A percentile compares a stretch with the other conserved stretches of the same genome.
phyloP scores from a whole-genome alignment of 805 yeast genomes.

The Isabelozyma gotoi region DNA sequence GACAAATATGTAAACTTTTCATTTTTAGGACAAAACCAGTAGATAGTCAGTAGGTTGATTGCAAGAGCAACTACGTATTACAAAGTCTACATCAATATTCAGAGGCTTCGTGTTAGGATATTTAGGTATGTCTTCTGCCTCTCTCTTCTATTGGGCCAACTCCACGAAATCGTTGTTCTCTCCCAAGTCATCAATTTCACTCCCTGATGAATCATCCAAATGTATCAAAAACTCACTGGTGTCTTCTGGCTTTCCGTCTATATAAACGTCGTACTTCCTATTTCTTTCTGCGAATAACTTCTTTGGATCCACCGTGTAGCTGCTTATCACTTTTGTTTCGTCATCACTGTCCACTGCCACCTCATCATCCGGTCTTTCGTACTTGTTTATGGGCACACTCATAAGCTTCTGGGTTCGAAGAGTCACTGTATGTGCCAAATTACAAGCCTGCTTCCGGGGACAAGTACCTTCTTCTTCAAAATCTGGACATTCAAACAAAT shows the following conservation, averaged over 20 bases:
- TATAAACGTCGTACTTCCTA: slow-evolving; percentile 23
- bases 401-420: slow-evolving; percentile 25
- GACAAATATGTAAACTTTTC: too few species aligned
- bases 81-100: background rate
- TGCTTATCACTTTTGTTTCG: slow-evolving; percentile 18
- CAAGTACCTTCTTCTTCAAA: slow-evolving; percentile 62
- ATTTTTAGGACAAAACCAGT: too few species aligned
- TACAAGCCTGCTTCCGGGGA: slow-evolving; percentile 50
- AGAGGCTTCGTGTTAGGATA: background rate
- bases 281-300: slow-evolving; percentile 15
- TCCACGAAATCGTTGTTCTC: slow-evolving; percentile 23
- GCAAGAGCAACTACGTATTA: background rate
- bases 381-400: slow-evolving; percentile 12
- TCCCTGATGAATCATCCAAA: slow-evolving; percentile 10
- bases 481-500: slow-evolving; percentile 69
- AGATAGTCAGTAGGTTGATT: background rate
- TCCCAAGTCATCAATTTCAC: slow-evolving; percentile 16
- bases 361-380: slow-evolving; percentile 12
- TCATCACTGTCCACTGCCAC: slow-evolving; percentile 17
- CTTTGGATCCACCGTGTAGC: slow-evolving; percentile 34
- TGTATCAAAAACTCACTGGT: slow-evolving; percentile 16
- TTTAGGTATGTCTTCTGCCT: background rate
- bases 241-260: slow-evolving; percentile 14
- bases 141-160: slow-evolving; percentile 6
- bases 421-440: slow-evolving; percentile 47